Conservation (phyloP, 148 eudicot genomes). For the Spergularia marina region DNA sequence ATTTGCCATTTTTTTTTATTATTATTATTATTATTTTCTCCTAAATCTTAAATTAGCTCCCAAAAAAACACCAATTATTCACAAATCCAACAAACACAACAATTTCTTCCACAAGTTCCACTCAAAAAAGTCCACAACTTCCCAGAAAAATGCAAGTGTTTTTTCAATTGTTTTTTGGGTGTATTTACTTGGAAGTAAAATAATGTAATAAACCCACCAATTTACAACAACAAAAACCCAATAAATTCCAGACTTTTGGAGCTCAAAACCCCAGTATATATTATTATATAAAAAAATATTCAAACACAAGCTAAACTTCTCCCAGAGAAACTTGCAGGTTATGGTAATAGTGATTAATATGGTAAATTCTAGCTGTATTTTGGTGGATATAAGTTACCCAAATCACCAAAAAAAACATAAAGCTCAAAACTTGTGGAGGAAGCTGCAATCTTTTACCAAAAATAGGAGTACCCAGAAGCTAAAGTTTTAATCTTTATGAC, state of each 20-base stretch:
- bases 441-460: constrained; percentile 9
- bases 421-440: background rate
- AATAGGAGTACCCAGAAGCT: constrained; percentile 10
- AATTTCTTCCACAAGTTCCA: too few relatives aligned
- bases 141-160: constrained; percentile 1
- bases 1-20: constrained; percentile 31
- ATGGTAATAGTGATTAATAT: background rate
- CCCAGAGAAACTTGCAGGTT: background rate
- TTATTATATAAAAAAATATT: background rate
- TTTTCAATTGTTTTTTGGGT: background rate
- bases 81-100: too few relatives aligned
- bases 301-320: background rate
- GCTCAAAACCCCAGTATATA: constrained; percentile 24
- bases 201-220: constrained; percentile 13
- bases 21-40: background rate
- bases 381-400: background rate
- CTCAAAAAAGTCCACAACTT: background rate
- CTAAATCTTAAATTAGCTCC: background rate
- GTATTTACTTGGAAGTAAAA: background rate
- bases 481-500: background rate
- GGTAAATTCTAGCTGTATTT: background rate
- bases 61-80: too few relatives aligned
- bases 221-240: constrained; percentile 16
- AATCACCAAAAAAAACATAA: background rate
- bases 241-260: constrained; percentile 29